Evolutionary conservation across 2,329 filamentous ascomycete genomes (phyloP).

Genomic region (Coniochaeta prunicola): DNA sequence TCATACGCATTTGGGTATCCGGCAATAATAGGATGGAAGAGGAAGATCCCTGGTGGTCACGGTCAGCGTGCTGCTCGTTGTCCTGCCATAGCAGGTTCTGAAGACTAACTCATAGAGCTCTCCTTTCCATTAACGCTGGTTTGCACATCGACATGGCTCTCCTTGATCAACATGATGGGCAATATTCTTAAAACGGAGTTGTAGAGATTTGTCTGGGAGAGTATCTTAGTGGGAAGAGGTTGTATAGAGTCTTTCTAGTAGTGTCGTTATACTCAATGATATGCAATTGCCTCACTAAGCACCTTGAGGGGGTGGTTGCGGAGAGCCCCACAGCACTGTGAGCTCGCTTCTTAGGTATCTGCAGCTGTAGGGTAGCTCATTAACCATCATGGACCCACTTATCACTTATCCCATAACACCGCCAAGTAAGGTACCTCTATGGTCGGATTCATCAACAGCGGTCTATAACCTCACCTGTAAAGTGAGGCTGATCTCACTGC

Average conservation of each 20-base stretch:
- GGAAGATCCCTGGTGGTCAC: slow-evolving; percentile 62
- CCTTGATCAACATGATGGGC: slow-evolving; percentile 43
- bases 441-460: no score
- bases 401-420: no score
- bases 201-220: neutral
- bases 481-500: no score
- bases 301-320: neutral
- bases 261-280: no score
- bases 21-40: slow-evolving; percentile 80
- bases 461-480: no score
- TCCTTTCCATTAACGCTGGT: slow-evolving; percentile 46
- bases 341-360: no score
- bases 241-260: no score
- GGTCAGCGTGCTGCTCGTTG: neutral
- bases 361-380: neutral
- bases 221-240: no score
- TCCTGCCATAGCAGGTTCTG: neutral
- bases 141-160: slow-evolving; percentile 43
- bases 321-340: neutral
- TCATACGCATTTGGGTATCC: slow-evolving; percentile 78
- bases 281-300: neutral
- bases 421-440: no score
- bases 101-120: slow-evolving; percentile 41
- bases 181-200: neutral
- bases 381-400: neutral